Conservation (phyloP, 2,329 filamentous ascomycete species). For the Gaeumannomyces tritici region DNA sequence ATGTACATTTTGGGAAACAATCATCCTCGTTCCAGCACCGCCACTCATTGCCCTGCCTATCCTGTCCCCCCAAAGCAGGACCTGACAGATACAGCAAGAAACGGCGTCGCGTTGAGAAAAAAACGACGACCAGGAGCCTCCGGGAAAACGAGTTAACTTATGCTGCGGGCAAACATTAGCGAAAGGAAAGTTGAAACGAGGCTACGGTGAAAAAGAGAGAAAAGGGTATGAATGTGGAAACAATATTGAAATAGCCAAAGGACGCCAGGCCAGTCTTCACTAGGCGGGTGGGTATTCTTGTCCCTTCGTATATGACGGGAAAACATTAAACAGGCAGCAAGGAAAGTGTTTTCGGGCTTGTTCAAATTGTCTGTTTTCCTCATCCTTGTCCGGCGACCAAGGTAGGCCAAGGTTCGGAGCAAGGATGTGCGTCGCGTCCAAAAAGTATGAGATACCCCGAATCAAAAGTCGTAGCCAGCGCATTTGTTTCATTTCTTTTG, state of each 20-base stretch:
- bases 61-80: background rate
- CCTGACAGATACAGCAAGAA: background rate
- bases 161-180: background rate
- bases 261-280: background rate
- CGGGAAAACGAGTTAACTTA: background rate
- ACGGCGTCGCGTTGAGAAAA: no score
- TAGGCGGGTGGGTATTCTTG: background rate
- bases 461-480: background rate
- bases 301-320: background rate
- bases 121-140: background rate
- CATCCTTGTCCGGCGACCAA: background rate
- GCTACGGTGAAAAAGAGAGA: slow-evolving; percentile 1
- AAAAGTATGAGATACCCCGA: background rate
- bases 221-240: background rate
- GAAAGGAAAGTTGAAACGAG: background rate
- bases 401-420: background rate
- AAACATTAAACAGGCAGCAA: background rate
- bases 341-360: background rate
- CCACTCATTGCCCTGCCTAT: no score
- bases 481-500: background rate
- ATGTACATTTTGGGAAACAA: background rate
- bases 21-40: background rate
- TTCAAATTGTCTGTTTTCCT: background rate
- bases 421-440: background rate
- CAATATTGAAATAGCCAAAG: background rate